Percentiles rank a stretch among this genome's conserved stretches.
phyloP scores from a whole-genome alignment of 2,329 filamentous ascomycete species.

The Aureobasidium sp. region DNA sequence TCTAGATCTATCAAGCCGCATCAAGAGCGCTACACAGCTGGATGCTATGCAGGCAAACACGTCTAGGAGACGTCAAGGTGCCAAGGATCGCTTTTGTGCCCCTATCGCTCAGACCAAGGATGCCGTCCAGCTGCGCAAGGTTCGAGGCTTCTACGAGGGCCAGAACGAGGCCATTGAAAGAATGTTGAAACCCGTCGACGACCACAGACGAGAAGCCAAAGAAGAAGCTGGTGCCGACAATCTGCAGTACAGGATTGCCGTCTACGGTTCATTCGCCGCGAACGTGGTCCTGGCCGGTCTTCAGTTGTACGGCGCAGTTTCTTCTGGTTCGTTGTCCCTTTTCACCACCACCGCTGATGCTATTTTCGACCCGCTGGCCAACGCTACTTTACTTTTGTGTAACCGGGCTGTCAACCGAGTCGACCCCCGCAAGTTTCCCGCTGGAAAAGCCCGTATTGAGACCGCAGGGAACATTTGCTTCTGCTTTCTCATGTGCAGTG shows the following conservation, averaged over 20 bases:
- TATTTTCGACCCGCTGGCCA: constrained; percentile 85
- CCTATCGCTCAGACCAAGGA: constrained; percentile 36
- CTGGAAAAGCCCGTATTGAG: constrained; percentile 87
- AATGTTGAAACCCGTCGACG: constrained; percentile 84
- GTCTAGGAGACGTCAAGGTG: constrained; percentile 59
- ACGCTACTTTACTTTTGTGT: constrained; percentile 76
- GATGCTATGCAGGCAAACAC: constrained; percentile 69
- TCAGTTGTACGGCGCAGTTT: constrained; percentile 80
- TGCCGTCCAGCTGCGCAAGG: constrained; percentile 41
- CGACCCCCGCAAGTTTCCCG: constrained; percentile 77
- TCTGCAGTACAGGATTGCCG: constrained; percentile 61
- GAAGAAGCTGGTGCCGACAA: constrained; percentile 76
- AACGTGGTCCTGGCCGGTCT: constrained; percentile 71
- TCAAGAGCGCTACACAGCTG: constrained; percentile 72
- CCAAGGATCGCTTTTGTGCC: constrained; percentile 13
- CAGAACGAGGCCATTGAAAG: constrained; percentile 94
- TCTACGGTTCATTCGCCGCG: constrained; percentile 61
- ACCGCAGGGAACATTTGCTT: constrained; percentile 94
- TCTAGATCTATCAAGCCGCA: constrained; percentile 64
- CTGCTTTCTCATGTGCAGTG: constrained; percentile 89
- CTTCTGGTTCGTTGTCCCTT: constrained; percentile 83
- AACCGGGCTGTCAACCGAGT: constrained; percentile 83
- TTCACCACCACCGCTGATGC: constrained; percentile 98
- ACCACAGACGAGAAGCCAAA: constrained; percentile 73
- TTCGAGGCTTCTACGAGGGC: constrained; percentile 75